Evolutionary conservation across 208 protist genomes (phyloP).

Genomic region (Lotmaria passim): DNA sequence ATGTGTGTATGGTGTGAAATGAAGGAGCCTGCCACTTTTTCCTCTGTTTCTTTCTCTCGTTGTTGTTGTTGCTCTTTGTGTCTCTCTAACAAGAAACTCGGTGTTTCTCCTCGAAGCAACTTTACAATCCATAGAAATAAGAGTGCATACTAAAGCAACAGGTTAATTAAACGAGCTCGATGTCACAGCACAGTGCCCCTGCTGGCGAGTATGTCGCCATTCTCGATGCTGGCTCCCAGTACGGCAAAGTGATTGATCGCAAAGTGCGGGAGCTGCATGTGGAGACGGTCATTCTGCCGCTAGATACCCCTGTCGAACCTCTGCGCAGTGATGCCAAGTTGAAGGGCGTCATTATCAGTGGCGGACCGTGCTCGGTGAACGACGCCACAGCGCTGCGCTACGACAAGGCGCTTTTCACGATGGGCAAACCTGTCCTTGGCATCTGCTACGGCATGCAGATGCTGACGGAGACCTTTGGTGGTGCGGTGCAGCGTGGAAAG

Average conservation of each 20-base stretch:
- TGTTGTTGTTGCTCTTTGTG: too few relatives aligned
- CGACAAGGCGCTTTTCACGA: constrained; percentile 74
- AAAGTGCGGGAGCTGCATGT: constrained; percentile 95
- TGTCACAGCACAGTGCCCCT: constrained; percentile 11
- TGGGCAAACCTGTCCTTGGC: constrained; percentile 93
- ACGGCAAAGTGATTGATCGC: constrained; percentile 96
- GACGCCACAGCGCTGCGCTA: constrained; percentile 86
- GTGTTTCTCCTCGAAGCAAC: too few relatives aligned
- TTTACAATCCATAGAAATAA: too few relatives aligned
- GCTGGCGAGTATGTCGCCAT: constrained; percentile 90
- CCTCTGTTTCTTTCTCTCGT: too few relatives aligned
- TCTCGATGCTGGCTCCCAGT: constrained; percentile 97
- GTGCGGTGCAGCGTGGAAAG: constrained; percentile 82
- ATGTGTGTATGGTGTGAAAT: too few relatives aligned
- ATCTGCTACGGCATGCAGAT: constrained; percentile 99
- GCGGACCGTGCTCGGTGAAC: constrained; percentile 93
- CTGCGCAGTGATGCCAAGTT: constrained; percentile 53
- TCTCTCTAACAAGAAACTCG: too few relatives aligned
- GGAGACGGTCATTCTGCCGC: constrained; percentile 90
- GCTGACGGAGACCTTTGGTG: constrained; percentile 84
- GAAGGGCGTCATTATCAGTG: constrained; percentile 96
- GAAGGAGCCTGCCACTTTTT: too few relatives aligned
- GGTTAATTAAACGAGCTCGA: too few relatives aligned
- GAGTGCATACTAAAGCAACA: not conserved
- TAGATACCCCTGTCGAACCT: constrained; percentile 61